phyloP scores from a whole-genome alignment of 2,329 filamentous ascomycete genomes.

The Sclerotinia trifoliorum region DNA sequence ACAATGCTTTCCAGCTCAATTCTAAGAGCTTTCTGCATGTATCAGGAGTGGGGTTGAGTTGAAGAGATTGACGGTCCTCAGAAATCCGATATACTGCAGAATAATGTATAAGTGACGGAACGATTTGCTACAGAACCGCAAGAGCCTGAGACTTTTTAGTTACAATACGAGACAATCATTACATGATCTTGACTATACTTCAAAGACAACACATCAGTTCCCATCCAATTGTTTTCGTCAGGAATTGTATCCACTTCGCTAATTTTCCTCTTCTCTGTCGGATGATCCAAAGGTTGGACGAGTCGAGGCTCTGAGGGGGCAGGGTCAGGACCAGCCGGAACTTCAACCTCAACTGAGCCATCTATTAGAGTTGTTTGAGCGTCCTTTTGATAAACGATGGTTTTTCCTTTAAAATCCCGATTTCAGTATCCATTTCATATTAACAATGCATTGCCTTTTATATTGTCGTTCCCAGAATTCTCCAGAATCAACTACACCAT shows the following conservation, averaged over 20 bases:
- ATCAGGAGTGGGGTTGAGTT: not conserved
- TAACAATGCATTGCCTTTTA: not conserved
- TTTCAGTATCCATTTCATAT: not conserved
- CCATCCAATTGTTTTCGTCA: not conserved
- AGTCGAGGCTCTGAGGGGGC: not conserved
- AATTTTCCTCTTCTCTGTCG: not conserved
- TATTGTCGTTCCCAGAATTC: conserved; percentile 10
- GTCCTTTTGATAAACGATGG: not conserved
- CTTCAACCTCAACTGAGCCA: not conserved
- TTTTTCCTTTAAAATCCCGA: not conserved
- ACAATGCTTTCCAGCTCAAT: not conserved
- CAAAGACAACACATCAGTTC: not conserved
- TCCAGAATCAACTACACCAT: not conserved
- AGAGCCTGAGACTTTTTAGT: not conserved
- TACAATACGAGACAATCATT: not conserved
- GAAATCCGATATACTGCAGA: not conserved
- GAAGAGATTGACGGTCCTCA: not conserved
- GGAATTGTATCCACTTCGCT: not conserved
- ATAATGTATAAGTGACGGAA: not conserved
- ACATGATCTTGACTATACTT: not conserved
- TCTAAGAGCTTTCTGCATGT: not conserved
- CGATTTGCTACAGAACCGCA: not conserved
- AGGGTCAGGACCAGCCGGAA: not conserved
- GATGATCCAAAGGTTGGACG: not conserved
- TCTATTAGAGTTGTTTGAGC: not conserved